These are phyloP conservation scores for Aspergillus fructus DNA, from an alignment of 2,329 filamentous ascomycete species.

Conservation along the genomic window DNA sequence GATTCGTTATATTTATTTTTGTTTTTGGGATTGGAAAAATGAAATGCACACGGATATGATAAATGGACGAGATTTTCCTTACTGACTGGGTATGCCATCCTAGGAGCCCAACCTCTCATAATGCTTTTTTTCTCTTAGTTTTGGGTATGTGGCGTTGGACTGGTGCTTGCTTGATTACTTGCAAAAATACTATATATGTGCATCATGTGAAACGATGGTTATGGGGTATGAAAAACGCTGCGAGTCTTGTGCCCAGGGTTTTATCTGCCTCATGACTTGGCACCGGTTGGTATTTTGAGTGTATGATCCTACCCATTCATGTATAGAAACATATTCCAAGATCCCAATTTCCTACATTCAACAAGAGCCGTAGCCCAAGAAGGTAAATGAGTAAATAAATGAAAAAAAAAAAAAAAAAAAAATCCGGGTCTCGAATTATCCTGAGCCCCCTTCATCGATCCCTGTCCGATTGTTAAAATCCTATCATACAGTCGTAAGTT, in stretches of 20 bases:
- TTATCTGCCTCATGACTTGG: not conserved
- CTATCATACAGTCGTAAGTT: constrained; percentile 17
- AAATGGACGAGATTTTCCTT: not conserved
- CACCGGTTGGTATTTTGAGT: not conserved
- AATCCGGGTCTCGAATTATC: not conserved
- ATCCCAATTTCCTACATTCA: not conserved
- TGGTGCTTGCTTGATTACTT: not conserved
- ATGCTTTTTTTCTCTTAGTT: not conserved
- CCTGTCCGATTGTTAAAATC: not conserved
- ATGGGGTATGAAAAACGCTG: no score
- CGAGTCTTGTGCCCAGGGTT: not conserved
- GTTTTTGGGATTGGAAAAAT: not conserved
- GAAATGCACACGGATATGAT: not conserved
- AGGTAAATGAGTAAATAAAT: not conserved
- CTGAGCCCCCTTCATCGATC: not conserved
- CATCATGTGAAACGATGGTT: not conserved
- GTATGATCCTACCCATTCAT: not conserved
- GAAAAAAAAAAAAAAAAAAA: not conserved
- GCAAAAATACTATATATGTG: not conserved
- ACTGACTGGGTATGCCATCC: not conserved
- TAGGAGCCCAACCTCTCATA: not conserved
- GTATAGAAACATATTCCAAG: not conserved
- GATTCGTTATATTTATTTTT: not conserved
- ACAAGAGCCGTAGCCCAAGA: not conserved
- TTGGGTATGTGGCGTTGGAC: not conserved